Evolutionary conservation across 345 rosid species (phyloP).

Genomic region (Rhizophora mangle): DNA sequence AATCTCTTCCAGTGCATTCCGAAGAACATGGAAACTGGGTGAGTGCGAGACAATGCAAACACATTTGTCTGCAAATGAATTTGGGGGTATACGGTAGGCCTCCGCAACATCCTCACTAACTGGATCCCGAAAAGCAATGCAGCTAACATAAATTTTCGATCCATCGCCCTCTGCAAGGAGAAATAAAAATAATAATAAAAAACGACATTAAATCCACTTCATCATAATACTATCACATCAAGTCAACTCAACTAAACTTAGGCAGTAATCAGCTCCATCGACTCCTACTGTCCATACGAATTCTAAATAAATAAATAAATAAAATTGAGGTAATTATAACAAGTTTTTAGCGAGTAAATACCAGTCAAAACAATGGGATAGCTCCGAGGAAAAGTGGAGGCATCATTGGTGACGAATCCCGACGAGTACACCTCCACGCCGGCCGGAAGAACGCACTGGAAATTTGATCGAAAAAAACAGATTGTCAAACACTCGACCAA

Average conservation of each 20-base stretch:
- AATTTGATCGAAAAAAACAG: conserved; percentile 1
- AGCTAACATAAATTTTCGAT: conserved; percentile 87
- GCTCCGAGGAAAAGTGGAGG: conserved; percentile 70
- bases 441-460: conserved; percentile 92
- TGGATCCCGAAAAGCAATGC: conserved; percentile 93
- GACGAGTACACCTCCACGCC: conserved; percentile 72
- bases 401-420: conserved; percentile 61
- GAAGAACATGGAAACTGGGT: conserved; percentile 75
- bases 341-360: conserved; percentile 16
- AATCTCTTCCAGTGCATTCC: conserved; percentile 78
- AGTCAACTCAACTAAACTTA: neutral
- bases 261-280: neutral
- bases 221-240: neutral
- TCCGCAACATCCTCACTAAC: conserved; percentile 92
- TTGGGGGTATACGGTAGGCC: conserved; percentile 76
- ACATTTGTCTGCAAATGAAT: conserved; percentile 92
- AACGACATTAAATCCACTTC: neutral
- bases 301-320: neutral
- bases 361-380: conserved; percentile 97
- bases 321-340: neutral
- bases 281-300: no score
- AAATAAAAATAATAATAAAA: neutral
- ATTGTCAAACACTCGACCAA: neutral
- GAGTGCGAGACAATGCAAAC: conserved; percentile 85
- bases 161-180: conserved; percentile 91